phyloP scores from a whole-genome alignment of 148 eudicot genomes.

The Vaccinium darrowii region DNA sequence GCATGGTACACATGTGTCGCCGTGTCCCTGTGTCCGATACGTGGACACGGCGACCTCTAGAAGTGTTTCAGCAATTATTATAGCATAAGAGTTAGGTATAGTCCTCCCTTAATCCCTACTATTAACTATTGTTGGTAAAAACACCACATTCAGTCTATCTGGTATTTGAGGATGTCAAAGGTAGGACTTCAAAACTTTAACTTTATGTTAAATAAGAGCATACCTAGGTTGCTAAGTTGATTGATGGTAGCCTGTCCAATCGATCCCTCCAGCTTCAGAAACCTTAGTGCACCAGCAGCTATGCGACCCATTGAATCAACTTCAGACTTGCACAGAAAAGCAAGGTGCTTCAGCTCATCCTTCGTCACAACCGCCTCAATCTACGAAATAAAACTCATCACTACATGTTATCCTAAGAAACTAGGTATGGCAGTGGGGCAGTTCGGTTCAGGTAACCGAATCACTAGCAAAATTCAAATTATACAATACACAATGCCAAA shows the following conservation, averaged over 20 bases:
- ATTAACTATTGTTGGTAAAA: not conserved
- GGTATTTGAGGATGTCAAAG: not conserved
- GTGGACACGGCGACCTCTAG: too few species aligned
- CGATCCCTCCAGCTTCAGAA: conserved; percentile 77
- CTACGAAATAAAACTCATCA: conserved; percentile 32
- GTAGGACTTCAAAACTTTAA: not conserved
- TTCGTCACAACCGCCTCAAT: conserved; percentile 94
- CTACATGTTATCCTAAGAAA: not conserved
- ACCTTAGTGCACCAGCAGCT: conserved; percentile 71
- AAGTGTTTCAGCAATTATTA: too few species aligned
- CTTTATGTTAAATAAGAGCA: conserved; percentile 10
- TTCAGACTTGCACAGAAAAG: conserved; percentile 76
- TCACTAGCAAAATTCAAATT: too few species aligned
- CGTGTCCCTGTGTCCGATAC: too few species aligned
- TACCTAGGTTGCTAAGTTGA: conserved; percentile 89
- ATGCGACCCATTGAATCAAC: conserved; percentile 85
- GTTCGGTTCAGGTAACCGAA: too few species aligned
- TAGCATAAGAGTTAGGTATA: too few species aligned
- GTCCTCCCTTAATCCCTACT: not conserved
- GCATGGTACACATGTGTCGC: too few species aligned
- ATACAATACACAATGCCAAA: too few species aligned
- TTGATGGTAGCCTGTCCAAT: conserved; percentile 77
- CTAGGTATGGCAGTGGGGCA: too few species aligned
- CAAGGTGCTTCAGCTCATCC: conserved; percentile 85
- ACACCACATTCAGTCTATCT: not conserved